These are phyloP conservation scores for Abrus pulchellus DNA, from an alignment of 306 rosid species.

Conservation along the genomic window DNA sequence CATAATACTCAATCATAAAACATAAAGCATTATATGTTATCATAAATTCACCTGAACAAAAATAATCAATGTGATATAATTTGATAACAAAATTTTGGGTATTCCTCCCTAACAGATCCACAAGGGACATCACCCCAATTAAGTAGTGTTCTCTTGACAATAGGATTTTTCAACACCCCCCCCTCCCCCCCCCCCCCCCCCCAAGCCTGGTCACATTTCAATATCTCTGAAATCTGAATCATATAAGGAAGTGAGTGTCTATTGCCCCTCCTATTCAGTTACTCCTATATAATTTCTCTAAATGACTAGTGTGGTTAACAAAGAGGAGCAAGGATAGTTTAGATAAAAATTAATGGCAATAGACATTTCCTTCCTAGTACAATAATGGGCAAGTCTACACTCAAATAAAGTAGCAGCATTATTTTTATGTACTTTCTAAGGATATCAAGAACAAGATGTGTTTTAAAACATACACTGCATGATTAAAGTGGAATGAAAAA, in stretches of 20 bases:
- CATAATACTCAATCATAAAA: conserved; percentile 39
- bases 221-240: conserved; percentile 37
- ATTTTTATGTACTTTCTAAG: neutral
- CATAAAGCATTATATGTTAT: conserved; percentile 9
- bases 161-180: neutral
- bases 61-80: conserved; percentile 32
- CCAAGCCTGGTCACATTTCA: neutral
- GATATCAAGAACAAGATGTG: conserved; percentile 13
- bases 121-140: conserved; percentile 10
- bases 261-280: conserved; percentile 27
- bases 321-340: conserved; percentile 1
- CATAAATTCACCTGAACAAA: conserved; percentile 19
- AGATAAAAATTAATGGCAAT: conserved; percentile 8
- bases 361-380: conserved; percentile 1
- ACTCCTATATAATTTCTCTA: conserved; percentile 6
- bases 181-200: neutral
- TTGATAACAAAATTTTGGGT: conserved; percentile 2
- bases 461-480: conserved; percentile 27
- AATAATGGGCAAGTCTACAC: conserved; percentile 26
- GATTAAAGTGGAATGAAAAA: neutral
- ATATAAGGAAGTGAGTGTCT: neutral
- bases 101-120: conserved; percentile 26
- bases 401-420: conserved; percentile 2
- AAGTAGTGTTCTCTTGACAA: conserved; percentile 22
- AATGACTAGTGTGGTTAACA: neutral